Percentiles rank a stretch among this genome's conserved stretches.
These are phyloP conservation scores for Phytopythium ostracodes DNA, from an alignment of 352 stramenopile species.

Conservation along the genomic window DNA sequence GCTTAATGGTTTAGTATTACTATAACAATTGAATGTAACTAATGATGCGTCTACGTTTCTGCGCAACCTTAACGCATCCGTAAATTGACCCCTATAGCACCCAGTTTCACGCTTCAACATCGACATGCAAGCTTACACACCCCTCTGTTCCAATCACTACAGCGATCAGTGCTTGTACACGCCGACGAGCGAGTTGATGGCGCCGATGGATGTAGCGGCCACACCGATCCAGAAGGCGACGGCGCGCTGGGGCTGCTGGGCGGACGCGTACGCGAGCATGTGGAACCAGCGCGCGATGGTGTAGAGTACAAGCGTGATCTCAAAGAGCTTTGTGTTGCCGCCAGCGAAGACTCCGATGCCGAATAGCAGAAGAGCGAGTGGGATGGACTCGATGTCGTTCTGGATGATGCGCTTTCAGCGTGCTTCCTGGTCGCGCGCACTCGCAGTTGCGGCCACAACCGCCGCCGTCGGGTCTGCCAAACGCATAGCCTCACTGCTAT, in stretches of 20 bases:
- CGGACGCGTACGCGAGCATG: conserved; percentile 34
- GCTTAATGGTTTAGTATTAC: too few relatives aligned
- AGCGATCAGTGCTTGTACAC: neutral
- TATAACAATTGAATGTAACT: too few relatives aligned
- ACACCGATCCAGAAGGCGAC: conserved; percentile 15
- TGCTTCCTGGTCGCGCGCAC: conserved; percentile 24
- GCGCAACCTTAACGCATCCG: too few relatives aligned
- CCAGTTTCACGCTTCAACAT: too few relatives aligned
- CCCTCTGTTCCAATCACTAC: too few relatives aligned
- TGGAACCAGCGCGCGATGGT: conserved; percentile 33
- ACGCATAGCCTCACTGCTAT: neutral
- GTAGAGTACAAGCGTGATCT: conserved; percentile 32
- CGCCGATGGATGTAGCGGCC: conserved; percentile 10
- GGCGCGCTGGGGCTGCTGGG: conserved; percentile 32
- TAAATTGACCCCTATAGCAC: too few relatives aligned
- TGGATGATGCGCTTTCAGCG: conserved; percentile 53
- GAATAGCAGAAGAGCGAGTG: conserved; percentile 42
- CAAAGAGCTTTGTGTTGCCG: conserved; percentile 27
- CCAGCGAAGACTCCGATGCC: conserved; percentile 30
- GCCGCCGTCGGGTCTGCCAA: too few relatives aligned
- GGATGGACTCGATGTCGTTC: conserved; percentile 63
- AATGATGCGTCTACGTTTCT: too few relatives aligned
- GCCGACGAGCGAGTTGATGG: conserved; percentile 12
- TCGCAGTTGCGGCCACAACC: neutral
- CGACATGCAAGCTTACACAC: too few relatives aligned